Percentiles rank a stretch among this genome's conserved stretches.
Evolutionary conservation across 1,284 basidiomycete species (phyloP).

Genomic region (Omphalotus olearius): DNA sequence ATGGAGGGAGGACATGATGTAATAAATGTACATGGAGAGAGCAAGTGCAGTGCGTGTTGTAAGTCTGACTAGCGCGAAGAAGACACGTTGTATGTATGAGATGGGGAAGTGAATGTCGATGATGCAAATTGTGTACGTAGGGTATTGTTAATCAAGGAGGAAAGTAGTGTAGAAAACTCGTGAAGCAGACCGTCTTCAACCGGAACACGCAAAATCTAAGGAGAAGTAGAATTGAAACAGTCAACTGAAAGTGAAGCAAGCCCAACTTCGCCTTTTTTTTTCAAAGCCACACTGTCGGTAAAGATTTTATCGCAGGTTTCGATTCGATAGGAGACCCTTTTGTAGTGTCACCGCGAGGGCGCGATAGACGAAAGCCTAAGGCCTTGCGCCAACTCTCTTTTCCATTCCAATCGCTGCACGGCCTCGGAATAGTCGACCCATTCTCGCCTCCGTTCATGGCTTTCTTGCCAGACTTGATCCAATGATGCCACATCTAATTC

Average conservation of each 20-base stretch:
- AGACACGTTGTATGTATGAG: too few relatives aligned
- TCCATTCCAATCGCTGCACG: slow-evolving; percentile 68
- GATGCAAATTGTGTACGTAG: slow-evolving; percentile 1
- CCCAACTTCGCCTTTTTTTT: background rate
- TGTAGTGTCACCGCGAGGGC: slow-evolving; percentile 26
- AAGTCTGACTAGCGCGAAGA: too few relatives aligned
- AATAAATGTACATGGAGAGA: too few relatives aligned
- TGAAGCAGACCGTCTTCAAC: background rate
- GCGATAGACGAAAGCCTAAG: slow-evolving; percentile 66
- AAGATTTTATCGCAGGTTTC: background rate
- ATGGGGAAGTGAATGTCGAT: too few relatives aligned
- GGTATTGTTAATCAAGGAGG: slow-evolving; percentile 1
- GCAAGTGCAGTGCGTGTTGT: too few relatives aligned
- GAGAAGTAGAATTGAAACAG: background rate
- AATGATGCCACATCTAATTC: slow-evolving; percentile 74
- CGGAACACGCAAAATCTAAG: background rate
- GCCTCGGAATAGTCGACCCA: slow-evolving; percentile 85
- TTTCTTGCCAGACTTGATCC: slow-evolving; percentile 75
- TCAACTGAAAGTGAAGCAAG: background rate
- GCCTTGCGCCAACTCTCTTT: slow-evolving; percentile 71
- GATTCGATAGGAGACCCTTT: background rate
- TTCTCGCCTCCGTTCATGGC: slow-evolving; percentile 69
- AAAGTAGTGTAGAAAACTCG: background rate
- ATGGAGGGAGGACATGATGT: too few relatives aligned
- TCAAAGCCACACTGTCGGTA: background rate